A percentile compares a stretch with the other conserved stretches of the same genome.
Evolutionary conservation across 148 eudicot species (phyloP).

Genomic region (Polygonum aviculare): DNA sequence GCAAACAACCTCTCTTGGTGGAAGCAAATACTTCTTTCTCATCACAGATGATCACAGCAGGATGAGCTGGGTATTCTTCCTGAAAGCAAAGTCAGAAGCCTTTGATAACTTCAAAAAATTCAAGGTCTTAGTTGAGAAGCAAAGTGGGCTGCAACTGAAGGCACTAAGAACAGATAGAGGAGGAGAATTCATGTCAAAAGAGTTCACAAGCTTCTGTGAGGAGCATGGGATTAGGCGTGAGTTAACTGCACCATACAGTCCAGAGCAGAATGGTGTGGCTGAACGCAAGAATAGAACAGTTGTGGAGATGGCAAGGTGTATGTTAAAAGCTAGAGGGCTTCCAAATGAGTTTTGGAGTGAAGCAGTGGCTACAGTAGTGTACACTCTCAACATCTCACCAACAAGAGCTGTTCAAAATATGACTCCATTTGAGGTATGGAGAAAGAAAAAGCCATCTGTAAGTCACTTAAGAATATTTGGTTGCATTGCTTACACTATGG

Average conservation of each 20-base stretch:
- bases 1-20: not conserved
- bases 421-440: constrained; percentile 13
- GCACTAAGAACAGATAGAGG: too few relatives aligned
- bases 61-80: constrained; percentile 17
- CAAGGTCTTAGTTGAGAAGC: constrained; percentile 3
- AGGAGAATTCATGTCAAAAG: too few relatives aligned
- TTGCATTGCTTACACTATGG: not conserved
- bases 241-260: too few relatives aligned
- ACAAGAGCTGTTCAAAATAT: not conserved
- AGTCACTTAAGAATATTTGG: constrained; percentile 4
- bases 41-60: constrained; percentile 2
- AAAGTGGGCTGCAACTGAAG: constrained; percentile 2
- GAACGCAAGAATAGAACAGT: not conserved
- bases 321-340: not conserved
- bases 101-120: constrained; percentile 4
- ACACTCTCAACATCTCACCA: not conserved
- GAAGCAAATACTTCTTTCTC: not conserved
- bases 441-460: not conserved
- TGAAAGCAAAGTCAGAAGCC: constrained; percentile 4
- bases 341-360: not conserved
- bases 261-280: constrained; percentile 1
- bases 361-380: not conserved
- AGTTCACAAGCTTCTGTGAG: not conserved
- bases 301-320: not conserved
- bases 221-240: constrained; percentile 11